phyloP scores from a whole-genome alignment of 805 yeast genomes.

The Yamadazyma tumulicola region DNA sequence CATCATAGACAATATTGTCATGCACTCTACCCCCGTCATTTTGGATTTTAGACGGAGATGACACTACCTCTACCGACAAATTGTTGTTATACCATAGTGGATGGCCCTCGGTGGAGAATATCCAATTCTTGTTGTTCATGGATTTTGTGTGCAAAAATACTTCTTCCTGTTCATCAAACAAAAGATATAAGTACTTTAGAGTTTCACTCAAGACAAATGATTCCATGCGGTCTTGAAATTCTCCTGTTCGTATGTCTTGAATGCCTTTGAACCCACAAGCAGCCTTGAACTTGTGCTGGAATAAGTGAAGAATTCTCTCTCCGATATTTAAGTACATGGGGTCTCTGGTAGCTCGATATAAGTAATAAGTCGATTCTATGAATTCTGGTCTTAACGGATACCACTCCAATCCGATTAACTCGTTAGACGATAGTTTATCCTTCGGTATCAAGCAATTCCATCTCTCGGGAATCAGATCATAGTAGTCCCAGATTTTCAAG shows the following conservation, averaged over 20 bases:
- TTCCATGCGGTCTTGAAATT: constrained; percentile 80
- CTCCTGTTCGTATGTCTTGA: constrained; percentile 62
- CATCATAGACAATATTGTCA: background rate
- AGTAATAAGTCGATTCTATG: constrained; percentile 79
- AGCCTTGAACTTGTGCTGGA: constrained; percentile 49
- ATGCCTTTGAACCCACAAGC: constrained; percentile 81
- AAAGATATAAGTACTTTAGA: constrained; percentile 71
- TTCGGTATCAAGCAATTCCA: constrained; percentile 48
- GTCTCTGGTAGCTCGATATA: constrained; percentile 81
- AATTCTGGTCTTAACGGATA: constrained; percentile 92
- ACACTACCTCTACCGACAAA: background rate
- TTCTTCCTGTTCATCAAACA: constrained; percentile 68
- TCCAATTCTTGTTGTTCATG: constrained; percentile 44
- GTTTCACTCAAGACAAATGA: constrained; percentile 87
- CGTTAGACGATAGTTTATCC: constrained; percentile 9
- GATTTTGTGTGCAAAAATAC: constrained; percentile 27
- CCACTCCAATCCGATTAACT: constrained; percentile 66
- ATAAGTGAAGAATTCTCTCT: constrained; percentile 53
- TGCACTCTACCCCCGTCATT: background rate
- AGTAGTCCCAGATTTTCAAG: constrained; percentile 75
- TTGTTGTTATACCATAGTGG: constrained; percentile 69
- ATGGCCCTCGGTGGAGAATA: constrained; percentile 88
- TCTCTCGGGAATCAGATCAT: constrained; percentile 82
- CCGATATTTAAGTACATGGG: constrained; percentile 81
- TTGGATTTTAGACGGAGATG: too few species aligned